Base-by-base conservation (phyloP, 208 protist genomes). In the Herpetomonas muscarum region DNA sequence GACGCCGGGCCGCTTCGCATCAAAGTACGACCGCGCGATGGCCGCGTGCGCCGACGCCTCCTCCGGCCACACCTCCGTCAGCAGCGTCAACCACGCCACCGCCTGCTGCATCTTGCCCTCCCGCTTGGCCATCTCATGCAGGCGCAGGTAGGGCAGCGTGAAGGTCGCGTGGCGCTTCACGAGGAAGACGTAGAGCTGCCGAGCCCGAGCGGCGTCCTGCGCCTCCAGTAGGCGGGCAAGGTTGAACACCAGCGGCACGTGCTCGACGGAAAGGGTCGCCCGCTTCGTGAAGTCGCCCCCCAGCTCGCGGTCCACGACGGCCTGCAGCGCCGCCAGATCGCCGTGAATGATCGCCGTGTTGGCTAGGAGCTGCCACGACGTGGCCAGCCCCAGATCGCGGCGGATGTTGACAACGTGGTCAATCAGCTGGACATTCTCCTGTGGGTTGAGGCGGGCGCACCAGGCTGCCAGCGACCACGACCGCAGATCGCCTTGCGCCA, bases 181-280 rank as follows among this genome's bases (percentile, higher is more conserved):
- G 19, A 94, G 79, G 61, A 79, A 82, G 31, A 81, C 69, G 65
- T 94, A 92, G 7, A 92, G 71, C 60, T 84, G 63, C 30, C 74
- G 55, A 24, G 87, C 72, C 22, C 76, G 53, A 15, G 49, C 48
- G 29, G 45, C n/a, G 36, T 89, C 84, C 4, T 21, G 25, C 64
- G 61, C 32, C 66, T 94, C 84, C 10, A 70, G 55, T n/a, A 89
- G 72, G 15, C 88, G 59, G 12, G 79, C 87, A 28, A 90, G 49
- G 59, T 94, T 94, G 72, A 79, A 94, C 22, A 94, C 55, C 21
- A 94, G 53, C 26, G 87, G 87, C 28, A 94, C 71, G 56, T 90
- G 70, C 39, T 41, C 44, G 2, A 81, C 69, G 37, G 61, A 59
- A 13, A 87, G 28, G 6, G 26, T 42, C 15, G 37, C 26, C 39